Evolutionary conservation across 768 basidiomycete genomes (phyloP), one percentile per base, ranked within the genome.

Genomic region (Termitomyces sp.): DNA sequence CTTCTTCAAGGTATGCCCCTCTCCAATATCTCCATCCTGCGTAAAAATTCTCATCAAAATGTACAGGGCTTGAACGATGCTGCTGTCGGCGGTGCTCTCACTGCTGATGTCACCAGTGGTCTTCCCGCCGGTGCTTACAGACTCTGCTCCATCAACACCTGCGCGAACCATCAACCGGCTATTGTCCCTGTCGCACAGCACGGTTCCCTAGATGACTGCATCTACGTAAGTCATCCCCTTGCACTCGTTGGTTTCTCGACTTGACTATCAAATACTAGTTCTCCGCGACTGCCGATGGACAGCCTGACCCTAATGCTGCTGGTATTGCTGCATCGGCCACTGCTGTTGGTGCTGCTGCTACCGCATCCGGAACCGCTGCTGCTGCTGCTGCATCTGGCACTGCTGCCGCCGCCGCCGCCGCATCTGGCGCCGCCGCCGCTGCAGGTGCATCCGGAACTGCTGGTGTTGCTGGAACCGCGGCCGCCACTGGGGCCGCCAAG

Each of bases 161-260:
- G 78, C 15, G 63, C 78, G 11, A 87, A 87, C 68, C 84, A 88
- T 60, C 78, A 80, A 59, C 84, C 80, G 3, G 77, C 70, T 46
- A 68, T 85, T 53, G 82, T 79, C 41, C 74, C 84, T 16, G 66
- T 87, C 44, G 84, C 80, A 16, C 84, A 83, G 60, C 86, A 83
- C 58, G 84, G 85, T 56, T 67, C 70, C 20, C 63, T 84, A 31
- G 83, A 87, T 64, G 85, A 89, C 63, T 73, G 71, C 47, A 64
- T 81, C 67, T 86, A 86, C 68, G 80, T 85, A 57, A 59, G 50
- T 15, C 40, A 25, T 16, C 9, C 20, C 51, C 56, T 35, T 33
- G 58, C 40, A 7, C 48, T 0, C 33, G 5, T 18, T n/a, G 20
- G 49, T 43, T 57, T 35, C 31, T 40, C 22, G n/a, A n/a, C n/a